Conservation (phyloP, 148 eudicot genomes). For the Silene latifolia region DNA sequence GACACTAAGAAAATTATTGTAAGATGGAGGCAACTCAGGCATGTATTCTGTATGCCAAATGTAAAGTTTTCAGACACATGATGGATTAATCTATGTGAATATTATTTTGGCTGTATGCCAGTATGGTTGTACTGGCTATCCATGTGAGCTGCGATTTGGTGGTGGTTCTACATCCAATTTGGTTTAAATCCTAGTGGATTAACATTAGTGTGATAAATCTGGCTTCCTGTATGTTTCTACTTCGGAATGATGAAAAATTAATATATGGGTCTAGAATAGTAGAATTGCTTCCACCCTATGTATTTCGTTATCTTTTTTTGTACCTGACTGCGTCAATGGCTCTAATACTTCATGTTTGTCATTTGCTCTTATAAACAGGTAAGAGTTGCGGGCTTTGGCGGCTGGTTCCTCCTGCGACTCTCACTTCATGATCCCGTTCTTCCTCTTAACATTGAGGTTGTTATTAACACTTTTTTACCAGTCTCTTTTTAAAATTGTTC, state of each 20-base stretch:
- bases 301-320: not conserved
- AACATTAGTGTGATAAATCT: not conserved
- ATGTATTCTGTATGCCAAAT: not conserved
- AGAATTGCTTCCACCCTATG: no score
- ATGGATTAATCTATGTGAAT: no score
- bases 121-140: not conserved
- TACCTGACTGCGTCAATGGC: not conserved
- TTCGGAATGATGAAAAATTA: not conserved
- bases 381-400: slow-evolving; percentile 87
- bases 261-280: no score
- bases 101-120: no score
- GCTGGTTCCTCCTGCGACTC: slow-evolving; percentile 95
- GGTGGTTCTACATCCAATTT: not conserved
- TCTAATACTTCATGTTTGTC: not conserved
- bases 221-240: not conserved
- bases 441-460: slow-evolving; percentile 96
- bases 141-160: not conserved
- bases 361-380: slow-evolving; percentile 41
- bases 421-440: slow-evolving; percentile 98
- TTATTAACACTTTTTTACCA: not conserved
- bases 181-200: not conserved
- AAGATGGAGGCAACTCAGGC: not conserved
- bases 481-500: not conserved
- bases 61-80: not conserved
- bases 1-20: not conserved